Base-by-base conservation (phyloP, 2,329 filamentous ascomycete species). In the Acephala macrosclerotiorum region DNA sequence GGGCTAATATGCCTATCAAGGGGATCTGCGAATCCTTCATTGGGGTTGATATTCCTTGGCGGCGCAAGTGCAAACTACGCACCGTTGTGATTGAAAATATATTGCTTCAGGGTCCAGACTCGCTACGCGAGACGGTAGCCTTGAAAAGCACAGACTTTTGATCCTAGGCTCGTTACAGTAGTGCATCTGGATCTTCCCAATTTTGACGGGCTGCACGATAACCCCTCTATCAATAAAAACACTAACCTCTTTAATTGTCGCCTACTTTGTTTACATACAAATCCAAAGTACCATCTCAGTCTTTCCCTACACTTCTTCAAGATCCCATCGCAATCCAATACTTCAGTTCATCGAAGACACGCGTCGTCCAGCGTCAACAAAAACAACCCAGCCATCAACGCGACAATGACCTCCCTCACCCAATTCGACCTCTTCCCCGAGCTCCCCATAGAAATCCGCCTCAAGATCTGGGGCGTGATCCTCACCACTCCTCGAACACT, bases 381-480 rank as follows among this genome's bases (percentile, higher is more conserved):
- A 35, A 45, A 55, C n/a, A 53, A 42, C 29, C 33, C 33, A 16
- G n/a, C 22, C 35, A 36, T 6, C 25, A 42, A 35, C 59, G 45
- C 55, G 35, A 55, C 22, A 53, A 60, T 63, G 60, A 38, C 64
- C 18, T 14, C 67, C 18, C 51, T 68, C 14, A 56, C 69, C 7
- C 36, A 66, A 29, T 75, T 76, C 64, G 64, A 70, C 42, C 66
- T 69, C 61, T 76, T 76, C 61, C 66, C 69, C 36, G 25, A 55
- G 12, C 70, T 75, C 20, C 74, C 74, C 33, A 65, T 57, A 63
- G 74, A 76, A 58, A 60, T 76, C 35, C 72, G 72, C 12, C 64
- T 74, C 51, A 73, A 74, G 33, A 70, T 76, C 20, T 76, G 72
- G 72, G 26, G n/a, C 5, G 20, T 66, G 12, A 29, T 65, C 16